A percentile compares a stretch with the other conserved stretches of the same genome.
phyloP scores from a whole-genome alignment of 2,329 filamentous ascomycete species.

The Coleophoma eucalyptorum region DNA sequence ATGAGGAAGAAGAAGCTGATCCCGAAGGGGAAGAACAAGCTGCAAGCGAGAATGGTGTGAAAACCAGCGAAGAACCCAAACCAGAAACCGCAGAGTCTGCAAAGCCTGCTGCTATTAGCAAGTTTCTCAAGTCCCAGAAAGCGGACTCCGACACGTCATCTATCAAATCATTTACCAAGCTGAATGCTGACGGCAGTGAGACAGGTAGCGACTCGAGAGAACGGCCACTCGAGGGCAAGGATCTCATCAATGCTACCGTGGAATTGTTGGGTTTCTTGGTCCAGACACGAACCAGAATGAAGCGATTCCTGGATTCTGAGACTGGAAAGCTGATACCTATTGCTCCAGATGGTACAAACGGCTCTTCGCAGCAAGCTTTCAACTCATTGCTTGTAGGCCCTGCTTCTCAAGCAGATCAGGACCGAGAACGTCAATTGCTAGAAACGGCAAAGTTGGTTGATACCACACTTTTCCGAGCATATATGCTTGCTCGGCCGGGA shows the following conservation, averaged over 20 bases:
- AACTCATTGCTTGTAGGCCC: constrained; percentile 50
- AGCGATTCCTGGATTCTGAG: constrained; percentile 57
- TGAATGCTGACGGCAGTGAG: constrained; percentile 47
- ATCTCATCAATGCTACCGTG: constrained; percentile 75
- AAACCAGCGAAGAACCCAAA: constrained; percentile 14
- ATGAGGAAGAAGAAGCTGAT: constrained; percentile 36
- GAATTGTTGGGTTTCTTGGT: constrained; percentile 87
- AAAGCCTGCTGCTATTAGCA: constrained; percentile 35
- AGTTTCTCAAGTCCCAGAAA: constrained; percentile 31
- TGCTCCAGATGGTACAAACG: constrained; percentile 34
- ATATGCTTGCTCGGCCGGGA: constrained; percentile 87
- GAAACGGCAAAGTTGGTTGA: constrained; percentile 83
- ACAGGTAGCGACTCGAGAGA: constrained; percentile 50
- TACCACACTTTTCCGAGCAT: constrained; percentile 88
- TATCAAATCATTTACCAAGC: constrained; percentile 53
- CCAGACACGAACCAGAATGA: constrained; percentile 68
- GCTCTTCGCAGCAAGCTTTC: constrained; percentile 44
- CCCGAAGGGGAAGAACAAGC: constrained; percentile 29
- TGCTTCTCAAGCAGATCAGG: constrained; percentile 33
- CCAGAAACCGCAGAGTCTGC: constrained; percentile 18
- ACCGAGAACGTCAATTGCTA: constrained; percentile 69
- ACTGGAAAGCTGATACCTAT: constrained; percentile 56
- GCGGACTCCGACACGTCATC: constrained; percentile 46
- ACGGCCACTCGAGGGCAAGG: constrained; percentile 68
- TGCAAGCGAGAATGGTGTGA: constrained; percentile 36